Conservation (phyloP, 1,284 basidiomycete genomes). For the Puccinia horiana region DNA sequence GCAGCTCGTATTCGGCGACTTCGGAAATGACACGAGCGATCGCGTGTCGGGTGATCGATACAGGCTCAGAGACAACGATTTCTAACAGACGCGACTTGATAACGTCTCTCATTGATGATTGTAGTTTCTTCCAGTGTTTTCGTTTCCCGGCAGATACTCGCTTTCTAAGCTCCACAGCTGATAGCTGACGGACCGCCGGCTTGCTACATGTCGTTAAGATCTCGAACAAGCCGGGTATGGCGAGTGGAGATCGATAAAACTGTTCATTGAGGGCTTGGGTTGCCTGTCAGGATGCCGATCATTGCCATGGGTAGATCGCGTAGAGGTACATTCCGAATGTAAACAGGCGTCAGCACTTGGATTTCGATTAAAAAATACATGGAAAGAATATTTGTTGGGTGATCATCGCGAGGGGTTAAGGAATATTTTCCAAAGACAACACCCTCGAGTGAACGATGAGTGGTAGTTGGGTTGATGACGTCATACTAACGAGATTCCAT, state of each 20-base stretch:
- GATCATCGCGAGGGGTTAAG: background rate
- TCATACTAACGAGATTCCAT: constrained; percentile 51
- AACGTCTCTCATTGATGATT: constrained; percentile 71
- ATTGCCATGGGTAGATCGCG: background rate
- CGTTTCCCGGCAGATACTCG: constrained; percentile 78
- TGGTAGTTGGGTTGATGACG: background rate
- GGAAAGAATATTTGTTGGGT: background rate
- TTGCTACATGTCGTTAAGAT: constrained; percentile 84
- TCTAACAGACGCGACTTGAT: constrained; percentile 85
- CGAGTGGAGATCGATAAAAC: constrained; percentile 85
- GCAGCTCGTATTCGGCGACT: constrained; percentile 86
- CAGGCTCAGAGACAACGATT: constrained; percentile 74
- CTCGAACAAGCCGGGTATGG: constrained; percentile 86
- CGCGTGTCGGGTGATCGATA: constrained; percentile 74
- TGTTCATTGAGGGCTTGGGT: constrained; percentile 86
- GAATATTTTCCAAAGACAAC: background rate
- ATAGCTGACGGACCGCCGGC: constrained; percentile 76
- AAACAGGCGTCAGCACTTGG: background rate
- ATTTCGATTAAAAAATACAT: background rate
- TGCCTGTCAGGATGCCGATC: constrained; percentile 65
- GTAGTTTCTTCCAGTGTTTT: constrained; percentile 77
- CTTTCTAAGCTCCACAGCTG: constrained; percentile 97
- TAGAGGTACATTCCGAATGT: constrained; percentile 38
- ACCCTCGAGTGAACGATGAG: background rate
- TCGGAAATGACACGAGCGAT: constrained; percentile 89